Evolutionary conservation across 192 early-diverging fungal species (phyloP).

Genomic region (Backusella mclennaniae): DNA sequence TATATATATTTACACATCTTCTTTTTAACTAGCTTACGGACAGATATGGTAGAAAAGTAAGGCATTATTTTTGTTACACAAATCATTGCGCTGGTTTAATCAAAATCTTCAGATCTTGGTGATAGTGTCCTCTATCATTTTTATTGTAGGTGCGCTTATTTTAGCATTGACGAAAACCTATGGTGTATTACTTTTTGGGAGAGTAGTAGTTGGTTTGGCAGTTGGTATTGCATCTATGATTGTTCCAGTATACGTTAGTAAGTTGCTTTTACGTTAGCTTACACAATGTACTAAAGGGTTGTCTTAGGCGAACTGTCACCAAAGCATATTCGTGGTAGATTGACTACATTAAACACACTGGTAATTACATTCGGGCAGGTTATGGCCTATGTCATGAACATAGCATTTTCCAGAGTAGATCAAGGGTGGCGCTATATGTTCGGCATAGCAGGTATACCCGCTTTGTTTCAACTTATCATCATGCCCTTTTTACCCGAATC

Average conservation of each 20-base stretch:
- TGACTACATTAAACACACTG: slow-evolving; percentile 51
- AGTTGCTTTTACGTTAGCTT: not conserved
- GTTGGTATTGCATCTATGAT: slow-evolving; percentile 54
- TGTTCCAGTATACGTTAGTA: slow-evolving; percentile 51
- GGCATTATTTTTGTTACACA: not conserved
- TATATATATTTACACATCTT: not conserved
- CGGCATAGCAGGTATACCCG: slow-evolving; percentile 51
- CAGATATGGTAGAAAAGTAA: slow-evolving; percentile 32
- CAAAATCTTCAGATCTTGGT: slow-evolving; percentile 31
- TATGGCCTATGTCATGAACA: slow-evolving; percentile 51
- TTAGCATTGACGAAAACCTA: slow-evolving; percentile 45
- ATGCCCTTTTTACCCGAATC: slow-evolving; percentile 54
- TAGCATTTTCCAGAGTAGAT: slow-evolving; percentile 40
- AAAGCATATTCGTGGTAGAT: slow-evolving; percentile 45
- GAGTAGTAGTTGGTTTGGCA: slow-evolving; percentile 49
- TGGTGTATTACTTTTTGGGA: slow-evolving; percentile 43
- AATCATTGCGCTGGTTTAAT: not conserved
- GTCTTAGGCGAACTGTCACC: slow-evolving; percentile 41
- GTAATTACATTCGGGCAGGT: slow-evolving; percentile 53
- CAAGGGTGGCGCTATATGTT: slow-evolving; percentile 60
- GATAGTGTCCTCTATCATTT: slow-evolving; percentile 42
- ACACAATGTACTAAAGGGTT: not conserved
- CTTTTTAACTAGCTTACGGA: slow-evolving; percentile 27
- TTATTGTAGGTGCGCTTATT: slow-evolving; percentile 48
- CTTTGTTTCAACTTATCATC: slow-evolving; percentile 43